A percentile compares a stretch with the other conserved stretches of the same genome.
Evolutionary conservation across 192 early-diverging fungal species (phyloP).

Genomic region (Coemansia reversa): DNA sequence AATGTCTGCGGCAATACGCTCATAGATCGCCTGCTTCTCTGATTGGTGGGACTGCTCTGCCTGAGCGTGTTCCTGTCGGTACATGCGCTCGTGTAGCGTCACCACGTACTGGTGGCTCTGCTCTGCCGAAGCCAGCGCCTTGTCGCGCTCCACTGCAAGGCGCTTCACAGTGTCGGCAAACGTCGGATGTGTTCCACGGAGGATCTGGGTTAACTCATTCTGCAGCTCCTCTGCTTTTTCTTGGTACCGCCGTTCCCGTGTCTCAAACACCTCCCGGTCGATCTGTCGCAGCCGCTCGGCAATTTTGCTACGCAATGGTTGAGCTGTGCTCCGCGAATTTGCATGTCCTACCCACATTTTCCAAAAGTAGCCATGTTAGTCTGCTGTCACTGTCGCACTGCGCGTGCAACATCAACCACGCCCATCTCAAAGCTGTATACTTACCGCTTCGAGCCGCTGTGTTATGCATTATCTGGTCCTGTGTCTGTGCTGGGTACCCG

Average conservation of each 20-base stretch:
- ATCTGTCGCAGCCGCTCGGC: conserved; percentile 49
- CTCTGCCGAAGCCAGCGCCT: conserved; percentile 70
- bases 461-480: conserved; percentile 10
- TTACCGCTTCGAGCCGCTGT: conserved; percentile 11
- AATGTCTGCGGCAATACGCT: conserved; percentile 72
- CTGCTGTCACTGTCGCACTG: conserved; percentile 1
- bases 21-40: conserved; percentile 69
- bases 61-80: conserved; percentile 30
- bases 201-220: conserved; percentile 28
- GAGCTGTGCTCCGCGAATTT: conserved; percentile 12
- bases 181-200: conserved; percentile 65
- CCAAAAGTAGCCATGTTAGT: background rate
- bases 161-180: conserved; percentile 64
- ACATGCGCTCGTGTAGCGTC: conserved; percentile 33
- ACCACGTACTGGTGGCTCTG: conserved; percentile 46
- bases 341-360: conserved; percentile 1
- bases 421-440: background rate
- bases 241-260: conserved; percentile 39
- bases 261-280: conserved; percentile 49
- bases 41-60: conserved; percentile 68
- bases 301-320: conserved; percentile 45
- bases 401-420: background rate
- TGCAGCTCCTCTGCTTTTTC: conserved; percentile 51
- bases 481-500: conserved; percentile 23
- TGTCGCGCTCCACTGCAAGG: conserved; percentile 67